phyloP scores from a whole-genome alignment of 2,329 filamentous ascomycete genomes.

The Penicillium sp. region DNA sequence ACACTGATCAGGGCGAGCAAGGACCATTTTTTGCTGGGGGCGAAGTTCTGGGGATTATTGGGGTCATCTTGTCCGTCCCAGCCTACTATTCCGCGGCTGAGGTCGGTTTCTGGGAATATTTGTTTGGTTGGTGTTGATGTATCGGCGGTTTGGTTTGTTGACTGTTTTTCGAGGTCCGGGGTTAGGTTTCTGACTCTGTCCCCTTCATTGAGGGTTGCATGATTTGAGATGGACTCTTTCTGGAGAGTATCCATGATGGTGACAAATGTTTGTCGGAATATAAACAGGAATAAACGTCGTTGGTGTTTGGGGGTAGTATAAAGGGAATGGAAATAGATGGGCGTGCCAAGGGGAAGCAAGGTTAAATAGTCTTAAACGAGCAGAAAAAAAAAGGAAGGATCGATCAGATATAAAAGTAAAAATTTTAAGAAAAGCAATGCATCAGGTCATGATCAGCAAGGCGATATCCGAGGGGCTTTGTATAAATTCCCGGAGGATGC shows the following conservation, averaged over 20 bases:
- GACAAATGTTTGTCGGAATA: neutral
- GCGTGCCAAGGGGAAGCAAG: neutral
- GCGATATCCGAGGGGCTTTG: neutral
- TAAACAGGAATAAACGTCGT: neutral
- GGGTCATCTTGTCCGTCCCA: conserved; percentile 62
- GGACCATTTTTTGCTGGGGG: conserved; percentile 25
- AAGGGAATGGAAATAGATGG: neutral
- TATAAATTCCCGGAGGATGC: neutral
- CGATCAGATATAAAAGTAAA: neutral
- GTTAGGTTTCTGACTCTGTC: neutral
- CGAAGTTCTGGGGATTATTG: conserved; percentile 58
- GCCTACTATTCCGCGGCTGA: conserved; percentile 56
- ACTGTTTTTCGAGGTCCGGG: conserved; percentile 3
- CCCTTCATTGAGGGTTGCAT: neutral
- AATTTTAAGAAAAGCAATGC: neutral
- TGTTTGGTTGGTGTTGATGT: neutral
- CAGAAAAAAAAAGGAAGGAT: neutral
- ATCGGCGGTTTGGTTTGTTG: neutral
- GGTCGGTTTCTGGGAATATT: conserved; percentile 50
- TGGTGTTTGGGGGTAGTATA: neutral
- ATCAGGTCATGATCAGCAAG: neutral
- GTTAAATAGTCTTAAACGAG: neutral
- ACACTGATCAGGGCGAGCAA: conserved; percentile 30
- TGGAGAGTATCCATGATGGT: neutral
- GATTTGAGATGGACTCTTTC: neutral